Evolutionary conservation across 192 early-diverging fungal species (phyloP), one percentile per base, ranked within the genome.

Genomic region (Mortierella claussenii): DNA sequence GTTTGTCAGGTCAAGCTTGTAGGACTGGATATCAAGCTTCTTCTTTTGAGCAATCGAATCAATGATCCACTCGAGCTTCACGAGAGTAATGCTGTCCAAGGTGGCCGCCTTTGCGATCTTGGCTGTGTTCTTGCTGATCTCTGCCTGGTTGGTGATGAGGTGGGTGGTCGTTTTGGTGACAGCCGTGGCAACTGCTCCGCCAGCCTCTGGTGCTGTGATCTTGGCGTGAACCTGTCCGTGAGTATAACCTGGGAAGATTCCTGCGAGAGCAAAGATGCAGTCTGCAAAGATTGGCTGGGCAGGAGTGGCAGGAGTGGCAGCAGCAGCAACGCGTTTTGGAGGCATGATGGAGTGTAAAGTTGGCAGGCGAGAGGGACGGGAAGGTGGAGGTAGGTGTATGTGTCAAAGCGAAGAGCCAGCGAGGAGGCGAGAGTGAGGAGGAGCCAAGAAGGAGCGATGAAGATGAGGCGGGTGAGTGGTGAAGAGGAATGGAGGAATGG

Each of bases 111-210:
- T 52, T 0, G 23, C 15, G 13, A 80, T 54, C 58, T 82, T 82
- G 32, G 56, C 23, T 13, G 65, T 48, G 18, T 33, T 21, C 15
- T 78, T 69, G 1, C 37, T 37, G 52, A 78, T 33, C 40, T 82
- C 81, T 2, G 30, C 46, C 11, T 56, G 30, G 21, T 54, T 82
- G 9, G 68, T 68, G 33, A 82, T 74, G 18, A 82, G 32, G 27
- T 82, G 81, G 17, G 81, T 82, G 58, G 66, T 48, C 30, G 57
- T 65, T 28, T 70, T 60, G 40, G 62, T 78, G 33, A 82, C n/a
- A 30, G 40, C 52, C 20, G 57, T 5, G 15, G 52, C 1, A 28
- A 58, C 32, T 5, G 40, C 46, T 10, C 45, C 78, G 17, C 67
- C 79, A 24, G 31, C 21, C 5, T 55, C 42, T n/a, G 26, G 32